Base-by-base conservation (phyloP, 1,284 basidiomycete species). In the Trichosporon sp. region DNA sequence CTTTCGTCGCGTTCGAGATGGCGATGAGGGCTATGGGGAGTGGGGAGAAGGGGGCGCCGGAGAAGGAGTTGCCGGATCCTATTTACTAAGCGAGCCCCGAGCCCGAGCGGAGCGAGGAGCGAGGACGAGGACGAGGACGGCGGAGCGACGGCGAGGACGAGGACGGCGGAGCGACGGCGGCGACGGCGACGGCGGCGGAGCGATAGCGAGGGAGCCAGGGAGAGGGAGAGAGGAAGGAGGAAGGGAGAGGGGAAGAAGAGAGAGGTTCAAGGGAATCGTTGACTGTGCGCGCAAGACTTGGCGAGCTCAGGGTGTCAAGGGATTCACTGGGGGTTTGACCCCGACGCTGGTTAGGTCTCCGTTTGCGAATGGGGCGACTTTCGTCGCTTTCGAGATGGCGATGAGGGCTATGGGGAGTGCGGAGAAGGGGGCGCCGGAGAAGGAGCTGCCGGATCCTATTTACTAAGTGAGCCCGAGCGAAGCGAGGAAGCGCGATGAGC, bases 1-100 rank as follows among this genome's bases (percentile, higher is more conserved):
- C 92, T 0, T 95, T 95, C 84, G 85, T 94, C 63, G 92, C 91
- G 3, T 95, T 93, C 74, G 92, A 95, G 82, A 83, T 95, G 80
- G 91, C 91, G 33, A 91, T 82, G 80, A 66, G 80, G 59, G 71
- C 73, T 9, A 70, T 81, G 71, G 68, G 66, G 10, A 19, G 36
- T 21, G 46, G 56, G 16, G 49, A 57, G 49, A 70, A 80, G 70
- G 68, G 66, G 29, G n/a, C 36, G 19, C 56, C 59, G 23, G 31
- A 11, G 25, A 25, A 56, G 14, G 33, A 34, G 33, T 23, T 58
- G 8, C 61, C 61, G 11, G 57, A 54, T 33, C 59, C 59, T 14
- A 60, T 60, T 23, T 44, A 49, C 31, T 60, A 49, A 44, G 11
- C 57, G 16, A 4, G 36, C 13, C 13, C 16, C 36, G 11, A 14